phyloP scores from a whole-genome alignment of 805 yeast genomes.

The Tetrapisispora iriomotensis region DNA sequence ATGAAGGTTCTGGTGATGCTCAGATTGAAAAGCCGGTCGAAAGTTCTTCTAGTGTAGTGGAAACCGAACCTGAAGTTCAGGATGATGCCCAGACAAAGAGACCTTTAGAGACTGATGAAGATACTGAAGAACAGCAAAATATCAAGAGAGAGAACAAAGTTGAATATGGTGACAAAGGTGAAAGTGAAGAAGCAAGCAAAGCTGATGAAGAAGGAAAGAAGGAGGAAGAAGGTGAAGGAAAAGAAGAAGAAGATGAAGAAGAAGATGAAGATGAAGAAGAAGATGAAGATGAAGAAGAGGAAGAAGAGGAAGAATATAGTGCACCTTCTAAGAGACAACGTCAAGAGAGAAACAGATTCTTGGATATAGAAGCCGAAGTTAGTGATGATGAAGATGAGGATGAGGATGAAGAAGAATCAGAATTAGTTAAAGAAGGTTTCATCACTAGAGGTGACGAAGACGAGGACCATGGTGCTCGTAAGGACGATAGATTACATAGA shows the following conservation, averaged over 20 bases:
- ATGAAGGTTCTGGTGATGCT: not conserved
- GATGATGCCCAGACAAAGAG: too few species aligned
- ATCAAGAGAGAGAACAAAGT: slow-evolving; percentile 4
- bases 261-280: slow-evolving; percentile 38
- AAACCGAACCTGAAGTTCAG: too few species aligned
- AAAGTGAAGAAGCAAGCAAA: not conserved
- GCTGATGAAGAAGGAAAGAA: not conserved
- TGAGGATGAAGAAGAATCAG: slow-evolving; percentile 93
- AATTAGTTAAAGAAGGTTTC: slow-evolving; percentile 71
- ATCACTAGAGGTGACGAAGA: slow-evolving; percentile 46
- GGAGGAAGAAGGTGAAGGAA: slow-evolving; percentile 29
- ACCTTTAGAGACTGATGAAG: slow-evolving; percentile 3
- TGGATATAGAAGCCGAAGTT: slow-evolving; percentile 98
- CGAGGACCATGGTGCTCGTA: slow-evolving; percentile 38
- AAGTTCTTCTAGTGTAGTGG: too few species aligned
- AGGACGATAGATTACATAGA: slow-evolving; percentile 77
- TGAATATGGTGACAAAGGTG: slow-evolving; percentile 5
- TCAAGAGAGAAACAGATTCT: slow-evolving; percentile 63
- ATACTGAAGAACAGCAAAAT: not conserved
- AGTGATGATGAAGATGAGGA: slow-evolving; percentile 91
- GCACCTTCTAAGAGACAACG: slow-evolving; percentile 38
- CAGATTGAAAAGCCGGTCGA: too few species aligned
- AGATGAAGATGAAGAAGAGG: slow-evolving; percentile 50
- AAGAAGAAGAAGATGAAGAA: slow-evolving; percentile 27
- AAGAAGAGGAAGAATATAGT: slow-evolving; percentile 44